Percentiles rank a stretch among this genome's conserved stretches.
Conservation (phyloP, 495 filamentous ascomycete genomes). For the Xylaria acuta region DNA sequence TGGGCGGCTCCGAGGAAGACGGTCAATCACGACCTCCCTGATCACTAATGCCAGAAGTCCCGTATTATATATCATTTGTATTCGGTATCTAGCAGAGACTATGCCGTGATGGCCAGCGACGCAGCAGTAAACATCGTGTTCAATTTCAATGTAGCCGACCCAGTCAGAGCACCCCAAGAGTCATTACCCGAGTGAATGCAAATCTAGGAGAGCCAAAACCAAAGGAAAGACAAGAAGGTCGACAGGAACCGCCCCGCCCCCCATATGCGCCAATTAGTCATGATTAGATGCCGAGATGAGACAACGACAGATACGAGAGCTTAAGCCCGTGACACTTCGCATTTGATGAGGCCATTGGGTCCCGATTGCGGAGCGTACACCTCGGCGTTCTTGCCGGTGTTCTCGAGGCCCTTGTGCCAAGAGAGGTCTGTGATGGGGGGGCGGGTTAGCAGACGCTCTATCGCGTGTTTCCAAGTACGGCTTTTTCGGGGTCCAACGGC, state of each 20-base stretch:
- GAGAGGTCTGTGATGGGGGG: slow-evolving; percentile 69
- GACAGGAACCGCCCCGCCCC: slow-evolving; percentile 3
- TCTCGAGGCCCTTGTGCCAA: slow-evolving; percentile 97
- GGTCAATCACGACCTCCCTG: not conserved
- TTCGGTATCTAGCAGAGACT: slow-evolving; percentile 29
- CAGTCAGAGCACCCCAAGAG: slow-evolving; percentile 12
- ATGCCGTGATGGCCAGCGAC: slow-evolving; percentile 6
- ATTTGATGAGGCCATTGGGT: slow-evolving; percentile 96
- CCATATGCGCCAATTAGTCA: slow-evolving; percentile 27
- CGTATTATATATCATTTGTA: slow-evolving; percentile 21
- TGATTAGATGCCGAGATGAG: slow-evolving; percentile 49
- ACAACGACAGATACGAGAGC: slow-evolving; percentile 33
- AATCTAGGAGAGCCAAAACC: slow-evolving; percentile 17
- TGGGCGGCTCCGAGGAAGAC: not conserved
- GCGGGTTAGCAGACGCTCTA: slow-evolving; percentile 6
- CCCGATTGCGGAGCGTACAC: slow-evolving; percentile 92
- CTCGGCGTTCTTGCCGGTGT: slow-evolving; percentile 95
- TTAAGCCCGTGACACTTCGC: slow-evolving; percentile 76
- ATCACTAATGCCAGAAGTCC: not conserved
- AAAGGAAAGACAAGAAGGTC: slow-evolving; percentile 23
- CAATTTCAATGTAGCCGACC: slow-evolving; percentile 8
- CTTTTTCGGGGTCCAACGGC: not conserved
- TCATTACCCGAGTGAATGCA: slow-evolving; percentile 21
- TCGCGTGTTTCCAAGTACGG: not conserved
- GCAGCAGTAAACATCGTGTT: not conserved